phyloP scores from a whole-genome alignment of 1,284 basidiomycete species.

The Papiliotrema fonsecae region DNA sequence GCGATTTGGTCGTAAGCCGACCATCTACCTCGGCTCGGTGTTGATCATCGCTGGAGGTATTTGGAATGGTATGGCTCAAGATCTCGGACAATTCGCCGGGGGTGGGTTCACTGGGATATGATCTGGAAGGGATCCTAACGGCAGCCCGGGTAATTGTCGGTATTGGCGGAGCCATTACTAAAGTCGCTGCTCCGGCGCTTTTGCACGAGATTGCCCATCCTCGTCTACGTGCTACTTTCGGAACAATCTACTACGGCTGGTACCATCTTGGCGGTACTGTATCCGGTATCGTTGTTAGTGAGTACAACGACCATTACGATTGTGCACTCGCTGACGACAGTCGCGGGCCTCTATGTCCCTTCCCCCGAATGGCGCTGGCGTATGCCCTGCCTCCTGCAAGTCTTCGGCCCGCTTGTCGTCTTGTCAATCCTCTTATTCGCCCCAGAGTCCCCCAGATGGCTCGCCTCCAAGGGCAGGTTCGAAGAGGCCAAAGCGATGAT shows the following conservation, averaged over 20 bases:
- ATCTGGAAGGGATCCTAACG: background rate
- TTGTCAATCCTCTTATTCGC: constrained; percentile 19
- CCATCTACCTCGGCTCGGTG: constrained; percentile 5
- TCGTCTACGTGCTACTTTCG: constrained; percentile 59
- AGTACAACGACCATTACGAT: constrained; percentile 33
- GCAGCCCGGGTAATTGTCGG: constrained; percentile 6
- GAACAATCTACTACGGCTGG: constrained; percentile 21
- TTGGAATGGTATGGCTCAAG: constrained; percentile 3
- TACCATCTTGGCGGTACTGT: constrained; percentile 17
- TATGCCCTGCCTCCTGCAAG: constrained; percentile 35
- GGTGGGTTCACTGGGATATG: background rate
- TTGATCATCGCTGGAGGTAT: constrained; percentile 6
- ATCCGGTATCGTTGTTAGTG: constrained; percentile 25
- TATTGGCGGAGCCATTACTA: constrained; percentile 7
- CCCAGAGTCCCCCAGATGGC: constrained; percentile 21
- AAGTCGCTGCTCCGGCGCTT: constrained; percentile 58
- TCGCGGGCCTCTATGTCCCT: background rate
- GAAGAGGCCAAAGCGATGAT: constrained; percentile 35
- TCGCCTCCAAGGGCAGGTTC: constrained; percentile 52
- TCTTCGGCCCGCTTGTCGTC: constrained; percentile 17
- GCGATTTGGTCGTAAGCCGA: constrained; percentile 5
- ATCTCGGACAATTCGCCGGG: constrained; percentile 3
- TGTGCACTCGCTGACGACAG: constrained; percentile 12
- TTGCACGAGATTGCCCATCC: constrained; percentile 75
- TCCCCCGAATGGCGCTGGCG: constrained; percentile 25